Percentiles rank a stretch among this genome's conserved stretches.
phyloP scores from a whole-genome alignment of 768 basidiomycete genomes.

The Lactarius sanguifluus region DNA sequence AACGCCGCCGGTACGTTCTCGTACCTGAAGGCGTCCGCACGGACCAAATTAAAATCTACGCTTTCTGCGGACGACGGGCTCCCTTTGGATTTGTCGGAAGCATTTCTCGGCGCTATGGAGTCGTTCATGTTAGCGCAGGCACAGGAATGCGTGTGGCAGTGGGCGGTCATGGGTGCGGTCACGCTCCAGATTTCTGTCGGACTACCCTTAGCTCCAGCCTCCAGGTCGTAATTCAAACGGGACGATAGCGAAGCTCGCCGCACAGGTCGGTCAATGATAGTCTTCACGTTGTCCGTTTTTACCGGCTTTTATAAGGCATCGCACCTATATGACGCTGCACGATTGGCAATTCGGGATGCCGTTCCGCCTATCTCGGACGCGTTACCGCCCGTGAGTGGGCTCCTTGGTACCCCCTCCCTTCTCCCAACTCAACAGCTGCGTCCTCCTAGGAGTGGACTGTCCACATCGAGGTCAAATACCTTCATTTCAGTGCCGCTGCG shows the following conservation, averaged over 20 bases:
- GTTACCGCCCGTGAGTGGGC: conserved; percentile 54
- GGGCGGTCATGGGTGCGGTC: conserved; percentile 71
- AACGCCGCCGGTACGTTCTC: conserved; percentile 71
- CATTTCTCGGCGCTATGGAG: conserved; percentile 63
- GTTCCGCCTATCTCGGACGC: conserved; percentile 34
- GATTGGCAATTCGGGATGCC: conserved; percentile 26
- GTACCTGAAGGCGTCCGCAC: conserved; percentile 53
- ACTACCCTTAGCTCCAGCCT: not conserved
- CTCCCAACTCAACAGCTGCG: not conserved
- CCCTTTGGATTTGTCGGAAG: conserved; percentile 63
- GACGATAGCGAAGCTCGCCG: conserved; percentile 27
- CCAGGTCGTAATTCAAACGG: conserved; percentile 27
- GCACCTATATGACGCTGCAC: conserved; percentile 25
- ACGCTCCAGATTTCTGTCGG: conserved; percentile 9
- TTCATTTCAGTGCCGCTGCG: conserved; percentile 87
- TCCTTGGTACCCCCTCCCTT: conserved; percentile 1
- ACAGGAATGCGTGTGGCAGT: conserved; percentile 96
- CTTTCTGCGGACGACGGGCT: conserved; percentile 51
- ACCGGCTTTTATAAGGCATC: conserved; percentile 26
- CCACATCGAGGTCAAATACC: conserved; percentile 77
- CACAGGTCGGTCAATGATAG: conserved; percentile 14
- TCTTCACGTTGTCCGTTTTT: not conserved
- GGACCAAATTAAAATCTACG: conserved; percentile 50
- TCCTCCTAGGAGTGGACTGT: conserved; percentile 65
- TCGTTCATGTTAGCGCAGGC: conserved; percentile 88